Evolutionary conservation across 2,329 filamentous ascomycete species (phyloP).

Genomic region (Exophiala spinifera): DNA sequence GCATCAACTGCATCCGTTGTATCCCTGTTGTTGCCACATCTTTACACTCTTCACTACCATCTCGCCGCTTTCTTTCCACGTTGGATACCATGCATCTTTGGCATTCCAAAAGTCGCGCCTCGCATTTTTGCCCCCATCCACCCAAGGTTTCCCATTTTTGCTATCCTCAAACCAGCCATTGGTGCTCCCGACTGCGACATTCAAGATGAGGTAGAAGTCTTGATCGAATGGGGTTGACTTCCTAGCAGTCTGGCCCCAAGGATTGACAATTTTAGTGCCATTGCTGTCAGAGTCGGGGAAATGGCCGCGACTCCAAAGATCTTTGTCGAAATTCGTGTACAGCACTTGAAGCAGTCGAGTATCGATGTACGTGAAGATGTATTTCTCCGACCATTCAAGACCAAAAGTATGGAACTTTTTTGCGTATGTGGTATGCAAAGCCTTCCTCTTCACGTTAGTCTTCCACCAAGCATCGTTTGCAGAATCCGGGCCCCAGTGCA

Average conservation of each 20-base stretch:
- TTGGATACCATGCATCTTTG: conserved; percentile 63
- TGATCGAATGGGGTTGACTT: conserved; percentile 71
- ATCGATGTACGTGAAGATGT: conserved; percentile 84
- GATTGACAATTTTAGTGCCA: conserved; percentile 61
- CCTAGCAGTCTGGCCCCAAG: conserved; percentile 61
- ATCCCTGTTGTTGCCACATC: conserved; percentile 61
- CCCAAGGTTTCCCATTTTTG: conserved; percentile 71
- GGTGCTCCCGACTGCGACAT: conserved; percentile 71
- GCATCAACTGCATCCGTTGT: conserved; percentile 23
- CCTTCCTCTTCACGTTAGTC: conserved; percentile 73
- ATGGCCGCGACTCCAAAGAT: conserved; percentile 66
- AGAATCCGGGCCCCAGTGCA: conserved; percentile 77
- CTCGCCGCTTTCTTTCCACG: conserved; percentile 70
- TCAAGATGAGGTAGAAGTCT: conserved; percentile 72
- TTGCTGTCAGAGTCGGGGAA: conserved; percentile 64
- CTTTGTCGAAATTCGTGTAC: conserved; percentile 70
- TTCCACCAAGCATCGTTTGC: conserved; percentile 78
- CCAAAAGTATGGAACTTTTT: conserved; percentile 72
- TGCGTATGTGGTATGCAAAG: conserved; percentile 72
- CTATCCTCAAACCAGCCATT: conserved; percentile 84
- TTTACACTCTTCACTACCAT: conserved; percentile 68
- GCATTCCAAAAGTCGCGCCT: conserved; percentile 74
- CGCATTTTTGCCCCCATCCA: conserved; percentile 64
- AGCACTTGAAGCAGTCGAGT: conserved; percentile 74
- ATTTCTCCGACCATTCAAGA: conserved; percentile 83